phyloP scores from a whole-genome alignment of 768 basidiomycete species.

The Lactarius sanguifluus region DNA sequence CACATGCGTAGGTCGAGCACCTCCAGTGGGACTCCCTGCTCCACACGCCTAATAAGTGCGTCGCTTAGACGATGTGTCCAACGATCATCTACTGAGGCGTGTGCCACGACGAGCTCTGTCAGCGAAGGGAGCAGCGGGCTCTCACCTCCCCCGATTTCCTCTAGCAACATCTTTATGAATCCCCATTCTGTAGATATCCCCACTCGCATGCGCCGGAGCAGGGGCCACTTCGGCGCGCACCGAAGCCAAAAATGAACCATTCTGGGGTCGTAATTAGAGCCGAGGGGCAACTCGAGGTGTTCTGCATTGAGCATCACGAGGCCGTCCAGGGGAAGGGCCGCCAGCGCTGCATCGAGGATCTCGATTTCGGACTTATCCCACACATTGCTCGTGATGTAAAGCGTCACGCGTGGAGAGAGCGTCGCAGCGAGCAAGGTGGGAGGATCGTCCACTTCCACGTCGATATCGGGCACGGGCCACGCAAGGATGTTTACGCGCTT shows the following conservation, averaged over 20 bases:
- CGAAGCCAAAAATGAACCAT: background rate
- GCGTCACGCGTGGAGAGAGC: background rate
- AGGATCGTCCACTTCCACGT: background rate
- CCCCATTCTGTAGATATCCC: accelerated
- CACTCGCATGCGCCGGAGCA: background rate
- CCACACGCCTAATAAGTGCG: background rate
- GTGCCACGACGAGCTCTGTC: background rate
- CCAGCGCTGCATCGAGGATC: background rate
- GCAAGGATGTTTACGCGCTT: background rate
- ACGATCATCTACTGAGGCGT: too few relatives aligned
- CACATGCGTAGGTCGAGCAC: background rate
- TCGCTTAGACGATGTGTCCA: background rate
- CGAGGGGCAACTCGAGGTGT: too few relatives aligned
- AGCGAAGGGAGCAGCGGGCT: background rate
- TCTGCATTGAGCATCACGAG: background rate
- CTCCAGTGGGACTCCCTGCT: background rate
- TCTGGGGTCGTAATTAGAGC: too few relatives aligned
- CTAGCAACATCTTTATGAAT: background rate
- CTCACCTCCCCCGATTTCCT: background rate
- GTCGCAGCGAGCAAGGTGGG: background rate
- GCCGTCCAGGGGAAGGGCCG: background rate
- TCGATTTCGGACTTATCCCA: too few relatives aligned
- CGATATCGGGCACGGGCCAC: background rate
- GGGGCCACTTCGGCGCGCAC: background rate
- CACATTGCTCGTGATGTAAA: background rate